These are phyloP conservation scores for Fusarium austroafricanum DNA, from an alignment of 2,329 filamentous ascomycete genomes.

Conservation along the genomic window DNA sequence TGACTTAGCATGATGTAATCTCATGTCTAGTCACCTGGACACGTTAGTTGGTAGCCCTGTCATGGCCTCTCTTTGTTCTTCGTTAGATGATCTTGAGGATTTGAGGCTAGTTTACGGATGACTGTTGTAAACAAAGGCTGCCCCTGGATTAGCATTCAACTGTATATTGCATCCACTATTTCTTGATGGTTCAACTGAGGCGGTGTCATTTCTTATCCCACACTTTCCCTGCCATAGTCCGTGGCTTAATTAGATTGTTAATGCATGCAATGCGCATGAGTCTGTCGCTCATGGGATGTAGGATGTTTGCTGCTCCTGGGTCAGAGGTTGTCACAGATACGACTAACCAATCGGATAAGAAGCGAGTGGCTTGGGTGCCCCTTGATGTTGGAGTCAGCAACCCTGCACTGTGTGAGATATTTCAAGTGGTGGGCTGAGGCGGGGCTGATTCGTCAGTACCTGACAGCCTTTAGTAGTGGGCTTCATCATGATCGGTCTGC, in stretches of 20 bases:
- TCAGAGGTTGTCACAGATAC: slow-evolving; percentile 39
- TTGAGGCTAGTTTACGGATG: slow-evolving; percentile 27
- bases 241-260: slow-evolving; percentile 33
- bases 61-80: slow-evolving; percentile 32
- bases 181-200: slow-evolving; percentile 11
- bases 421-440: slow-evolving; percentile 30
- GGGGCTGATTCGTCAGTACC: slow-evolving; percentile 30
- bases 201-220: slow-evolving; percentile 24
- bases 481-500: slow-evolving; percentile 22
- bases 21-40: slow-evolving; percentile 36
- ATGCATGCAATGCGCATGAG: slow-evolving; percentile 47
- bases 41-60: slow-evolving; percentile 6
- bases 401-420: slow-evolving; percentile 40
- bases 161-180: slow-evolving; percentile 3
- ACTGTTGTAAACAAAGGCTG: slow-evolving; percentile 20
- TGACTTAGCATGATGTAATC: slow-evolving; percentile 33
- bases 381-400: slow-evolving; percentile 31
- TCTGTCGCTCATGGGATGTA: slow-evolving; percentile 44
- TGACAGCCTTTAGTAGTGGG: slow-evolving; percentile 6
- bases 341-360: slow-evolving; percentile 44
- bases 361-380: slow-evolving; percentile 35
- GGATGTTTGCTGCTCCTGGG: slow-evolving; percentile 45
- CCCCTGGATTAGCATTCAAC: slow-evolving; percentile 10
- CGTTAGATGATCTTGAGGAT: slow-evolving; percentile 5
- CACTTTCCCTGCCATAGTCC: slow-evolving; percentile 33